Conservation (phyloP, 176 grass and related monocot species). For the Triticum urartu region DNA sequence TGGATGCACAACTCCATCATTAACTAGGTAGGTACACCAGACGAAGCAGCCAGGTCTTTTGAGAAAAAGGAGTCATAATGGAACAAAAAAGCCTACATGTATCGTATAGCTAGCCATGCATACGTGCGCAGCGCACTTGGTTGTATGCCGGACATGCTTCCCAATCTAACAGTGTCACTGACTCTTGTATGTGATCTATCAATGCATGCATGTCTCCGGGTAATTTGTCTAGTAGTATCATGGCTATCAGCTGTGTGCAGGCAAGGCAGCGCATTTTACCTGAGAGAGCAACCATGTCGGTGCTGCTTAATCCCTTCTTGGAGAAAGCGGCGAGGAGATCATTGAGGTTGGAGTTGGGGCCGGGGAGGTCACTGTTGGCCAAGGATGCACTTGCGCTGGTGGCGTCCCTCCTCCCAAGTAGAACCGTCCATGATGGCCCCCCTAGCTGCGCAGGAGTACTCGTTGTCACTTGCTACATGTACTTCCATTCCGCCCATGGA, state of each 20-base stretch:
- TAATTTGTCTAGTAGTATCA: background rate
- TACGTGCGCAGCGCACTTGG: background rate
- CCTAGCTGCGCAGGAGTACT: constrained; percentile 42
- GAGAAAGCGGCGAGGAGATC: constrained; percentile 48
- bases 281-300: constrained; percentile 67
- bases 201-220: background rate
- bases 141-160: background rate
- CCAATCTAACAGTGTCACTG: background rate
- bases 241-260: background rate
- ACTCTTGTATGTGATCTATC: background rate
- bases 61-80: background rate
- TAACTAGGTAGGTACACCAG: background rate
- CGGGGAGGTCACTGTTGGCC: constrained; percentile 57
- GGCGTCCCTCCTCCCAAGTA: constrained; percentile 55
- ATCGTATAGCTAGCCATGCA: background rate
- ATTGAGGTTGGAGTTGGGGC: constrained; percentile 35
- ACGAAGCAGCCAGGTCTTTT: background rate
- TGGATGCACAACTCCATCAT: background rate
- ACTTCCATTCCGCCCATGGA: background rate
- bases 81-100: background rate
- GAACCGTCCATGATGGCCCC: constrained; percentile 59
- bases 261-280: constrained; percentile 32
- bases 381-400: constrained; percentile 53
- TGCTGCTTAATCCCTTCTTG: constrained; percentile 48
- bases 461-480: background rate